These are phyloP conservation scores for Nicotiana benthamiana DNA, from an alignment of 257 asterid genomes.

Conservation along the genomic window DNA sequence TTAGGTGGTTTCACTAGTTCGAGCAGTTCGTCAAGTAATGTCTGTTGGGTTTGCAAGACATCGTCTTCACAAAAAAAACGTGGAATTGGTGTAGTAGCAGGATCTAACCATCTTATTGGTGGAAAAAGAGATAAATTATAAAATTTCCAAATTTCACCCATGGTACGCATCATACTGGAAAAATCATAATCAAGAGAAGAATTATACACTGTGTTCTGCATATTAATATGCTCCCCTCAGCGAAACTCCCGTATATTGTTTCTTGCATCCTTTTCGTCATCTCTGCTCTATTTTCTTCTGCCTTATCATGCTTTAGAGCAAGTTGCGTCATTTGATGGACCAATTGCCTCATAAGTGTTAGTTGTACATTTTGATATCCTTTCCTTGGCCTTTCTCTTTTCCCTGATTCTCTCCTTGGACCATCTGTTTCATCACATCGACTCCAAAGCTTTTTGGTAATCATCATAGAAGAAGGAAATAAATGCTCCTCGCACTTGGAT, in stretches of 20 bases:
- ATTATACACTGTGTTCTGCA: not conserved
- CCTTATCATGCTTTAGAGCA: not conserved
- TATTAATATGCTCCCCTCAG: not conserved
- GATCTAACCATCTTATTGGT: not conserved
- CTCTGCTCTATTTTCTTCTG: not conserved
- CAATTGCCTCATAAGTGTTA: not conserved
- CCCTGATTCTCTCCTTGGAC: not conserved
- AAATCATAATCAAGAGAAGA: not conserved
- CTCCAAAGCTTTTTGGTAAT: not conserved
- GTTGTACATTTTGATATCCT: not conserved
- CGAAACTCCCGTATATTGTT: too few species aligned
- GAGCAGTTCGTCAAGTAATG: not conserved
- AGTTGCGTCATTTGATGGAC: not conserved
- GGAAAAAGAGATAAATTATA: not conserved
- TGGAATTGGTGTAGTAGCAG: not conserved
- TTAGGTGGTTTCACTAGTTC: not conserved
- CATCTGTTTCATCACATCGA: not conserved
- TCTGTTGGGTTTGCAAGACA: not conserved
- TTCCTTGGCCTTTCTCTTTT: not conserved
- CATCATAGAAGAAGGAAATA: not conserved
- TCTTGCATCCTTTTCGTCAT: not conserved
- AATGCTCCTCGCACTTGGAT: not conserved
- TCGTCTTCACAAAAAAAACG: not conserved
- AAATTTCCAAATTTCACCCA: not conserved
- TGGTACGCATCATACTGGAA: not conserved